phyloP scores from a whole-genome alignment of 1,284 basidiomycete species.

The Heliocybe sulcata region DNA sequence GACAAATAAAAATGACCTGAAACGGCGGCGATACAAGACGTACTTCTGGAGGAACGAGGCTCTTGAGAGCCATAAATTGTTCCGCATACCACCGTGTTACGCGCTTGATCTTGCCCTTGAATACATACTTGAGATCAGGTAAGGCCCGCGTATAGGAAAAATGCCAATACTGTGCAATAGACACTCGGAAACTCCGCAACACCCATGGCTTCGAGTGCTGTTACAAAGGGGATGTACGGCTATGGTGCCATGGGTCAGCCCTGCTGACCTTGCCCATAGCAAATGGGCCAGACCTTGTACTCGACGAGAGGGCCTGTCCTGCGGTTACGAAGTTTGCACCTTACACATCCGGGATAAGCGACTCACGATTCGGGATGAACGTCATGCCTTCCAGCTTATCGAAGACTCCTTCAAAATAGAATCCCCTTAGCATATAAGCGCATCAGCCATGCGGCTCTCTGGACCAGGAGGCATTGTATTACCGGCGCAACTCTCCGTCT shows the following conservation, averaged over 20 bases:
- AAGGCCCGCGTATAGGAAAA: slow-evolving; percentile 2
- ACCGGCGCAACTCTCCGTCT: slow-evolving; percentile 40
- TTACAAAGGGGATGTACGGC: slow-evolving; percentile 42
- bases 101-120: slow-evolving; percentile 54
- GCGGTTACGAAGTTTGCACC: neutral
- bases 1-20: slow-evolving; percentile 7
- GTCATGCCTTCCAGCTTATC: slow-evolving; percentile 60
- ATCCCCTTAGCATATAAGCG: slow-evolving; percentile 29
- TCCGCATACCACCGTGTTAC: slow-evolving; percentile 55
- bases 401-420: slow-evolving; percentile 56
- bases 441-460: neutral
- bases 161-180: slow-evolving; percentile 35
- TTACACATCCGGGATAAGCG: slow-evolving; percentile 3
- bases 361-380: slow-evolving; percentile 43
- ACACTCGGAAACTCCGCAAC: slow-evolving; percentile 36
- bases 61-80: slow-evolving; percentile 55
- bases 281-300: slow-evolving; percentile 27
- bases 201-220: slow-evolving; percentile 31
- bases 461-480: neutral
- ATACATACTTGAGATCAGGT: neutral
- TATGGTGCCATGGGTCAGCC: slow-evolving; percentile 13
- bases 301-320: slow-evolving; percentile 25
- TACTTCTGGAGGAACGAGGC: slow-evolving; percentile 45
- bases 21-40: slow-evolving; percentile 2
- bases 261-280: slow-evolving; percentile 1